Evolutionary conservation across 1,284 basidiomycete species (phyloP), one percentile per base, ranked within the genome.

Genomic region (Coniferiporia sulphurascens): DNA sequence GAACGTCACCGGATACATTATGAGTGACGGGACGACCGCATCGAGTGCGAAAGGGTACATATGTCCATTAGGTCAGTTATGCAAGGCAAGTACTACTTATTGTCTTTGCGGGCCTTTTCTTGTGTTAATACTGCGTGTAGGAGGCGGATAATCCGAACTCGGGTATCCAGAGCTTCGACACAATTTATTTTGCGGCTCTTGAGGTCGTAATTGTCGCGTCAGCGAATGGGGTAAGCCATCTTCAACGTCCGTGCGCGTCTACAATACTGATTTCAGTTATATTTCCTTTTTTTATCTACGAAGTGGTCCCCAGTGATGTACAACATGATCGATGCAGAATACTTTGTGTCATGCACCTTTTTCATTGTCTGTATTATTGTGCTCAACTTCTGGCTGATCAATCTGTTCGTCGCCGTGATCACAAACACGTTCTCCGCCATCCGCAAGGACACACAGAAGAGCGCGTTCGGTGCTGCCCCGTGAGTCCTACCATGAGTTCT

Each of bases 321-420:
- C 73, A 72, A 76, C 48, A 89, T 93, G 79, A 92, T 98, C 73
- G 92, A 95, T 66, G 81, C 95, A 1, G 96, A 99, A 70, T 96
- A 90, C 73, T 93, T 91, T 69, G 74, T 88, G 6, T 93, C 94
- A 0, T 89, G 84, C 65, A 76, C 95, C 63, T 98, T 94, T 75
- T 98, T 95, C 76, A 89, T 98, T 65, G 74, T 89, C 56, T 88
- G 87, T 60, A 77, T 95, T 62, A 76, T 96, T 63, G 82, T 96
- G 9, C 80, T 96, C 65, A 95, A 96, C 72, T 92, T 95, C 69
- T 96, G 93, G 93, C 78, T 98, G 59, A 89, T 96, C 78, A 96
- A 97, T 71, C 74, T 97, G 61, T 92, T 98, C 71, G 93, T 98
- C 61, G 96, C 95, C 34, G 95, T 98, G 48, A 97, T 98, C 66